These are phyloP conservation scores for Dianthus caryophyllus DNA, from an alignment of 148 eudicot genomes.

Conservation along the genomic window DNA sequence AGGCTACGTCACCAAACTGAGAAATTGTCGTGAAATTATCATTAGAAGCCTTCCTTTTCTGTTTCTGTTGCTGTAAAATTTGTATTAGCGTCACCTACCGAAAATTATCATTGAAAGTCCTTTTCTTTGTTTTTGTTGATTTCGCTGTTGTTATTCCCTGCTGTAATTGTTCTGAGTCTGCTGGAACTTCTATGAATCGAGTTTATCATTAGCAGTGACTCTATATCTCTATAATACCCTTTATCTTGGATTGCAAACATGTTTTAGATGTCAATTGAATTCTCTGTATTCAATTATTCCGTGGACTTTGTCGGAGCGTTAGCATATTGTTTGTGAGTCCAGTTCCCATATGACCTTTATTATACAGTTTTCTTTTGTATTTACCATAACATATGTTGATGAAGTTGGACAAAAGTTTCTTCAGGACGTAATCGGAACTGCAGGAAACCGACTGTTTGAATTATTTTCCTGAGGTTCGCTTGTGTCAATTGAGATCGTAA, in stretches of 20 bases:
- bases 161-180: neutral
- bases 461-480: no score
- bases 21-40: neutral
- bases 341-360: no score
- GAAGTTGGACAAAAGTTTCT: no score
- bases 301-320: no score
- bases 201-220: conserved; percentile 3
- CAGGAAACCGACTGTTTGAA: no score
- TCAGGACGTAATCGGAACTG: no score
- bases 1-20: conserved; percentile 1
- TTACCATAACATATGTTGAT: no score
- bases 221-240: neutral
- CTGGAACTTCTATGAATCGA: neutral
- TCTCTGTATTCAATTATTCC: neutral
- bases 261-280: no score
- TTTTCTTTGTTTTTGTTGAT: neutral
- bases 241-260: neutral
- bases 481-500: no score
- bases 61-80: neutral
- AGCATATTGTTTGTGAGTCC: no score
- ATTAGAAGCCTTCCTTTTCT: neutral
- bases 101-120: neutral
- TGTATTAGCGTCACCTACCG: neutral
- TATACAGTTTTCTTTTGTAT: no score
- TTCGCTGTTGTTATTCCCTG: neutral